Base-by-base conservation (phyloP, 1,139 yeast genomes). In the Yamadazyma jaroonii region DNA sequence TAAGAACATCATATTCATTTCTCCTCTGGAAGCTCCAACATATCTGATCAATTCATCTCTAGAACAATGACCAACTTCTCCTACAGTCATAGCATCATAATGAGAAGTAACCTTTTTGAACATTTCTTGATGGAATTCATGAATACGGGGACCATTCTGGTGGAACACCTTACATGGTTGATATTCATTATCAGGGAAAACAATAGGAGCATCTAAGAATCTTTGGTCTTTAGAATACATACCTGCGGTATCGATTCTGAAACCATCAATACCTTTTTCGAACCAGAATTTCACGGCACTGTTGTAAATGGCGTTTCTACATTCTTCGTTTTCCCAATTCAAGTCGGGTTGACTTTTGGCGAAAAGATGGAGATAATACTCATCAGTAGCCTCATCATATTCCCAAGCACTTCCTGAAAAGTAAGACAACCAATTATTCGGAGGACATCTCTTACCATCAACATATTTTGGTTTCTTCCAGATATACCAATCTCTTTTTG, bases 401-500 rank as follows among this genome's bases (percentile, higher is more conserved):
- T 66, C 62, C 84, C 84, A 78, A 9, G 81, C 80, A 17, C 77
- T 64, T 2, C 79, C 80, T 4, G 76, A 68, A 46, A 77, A 77
- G 46, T 61, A 61, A 3, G 80, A 72, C n/a, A 52, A 46, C 83
- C 83, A 78, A 55, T 78, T 78, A 59, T 73, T 77, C 21, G 82
- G 81, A 22, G 81, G 79, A 14, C 61, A 64, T 54, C 79, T 67
- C 34, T 64, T 62, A 30, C 81, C 81, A 17, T 52, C 66, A 38
- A 42, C 50, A 48, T 62, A 68, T 42, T 56, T 63, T 15, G 81
- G 69, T 28, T 72, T 68, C 44, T 64, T 68, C 83, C 83, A 77
- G 46, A 75, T 64, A 55, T 76, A 78, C 84, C 84, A 78, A 54
- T 78, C 80, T 53, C 83, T 65, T 60, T 79, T 77, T 15, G 81